Evolutionary conservation across 148 eudicot species (phyloP).

Genomic region (Simmondsia chinensis): DNA sequence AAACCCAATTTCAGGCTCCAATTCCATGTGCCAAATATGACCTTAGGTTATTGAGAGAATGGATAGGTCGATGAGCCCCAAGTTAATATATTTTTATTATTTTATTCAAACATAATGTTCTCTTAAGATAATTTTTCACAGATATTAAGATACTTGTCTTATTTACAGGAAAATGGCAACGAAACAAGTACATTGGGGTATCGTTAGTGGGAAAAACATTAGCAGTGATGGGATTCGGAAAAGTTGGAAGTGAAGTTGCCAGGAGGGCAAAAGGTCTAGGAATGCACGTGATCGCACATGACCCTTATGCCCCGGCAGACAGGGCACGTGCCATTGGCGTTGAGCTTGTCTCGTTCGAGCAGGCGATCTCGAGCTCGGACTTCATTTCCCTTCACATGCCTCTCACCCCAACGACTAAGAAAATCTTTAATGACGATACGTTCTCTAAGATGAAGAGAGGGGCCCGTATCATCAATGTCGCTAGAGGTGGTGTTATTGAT

Average conservation of each 20-base stretch:
- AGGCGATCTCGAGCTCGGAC: constrained; percentile 65
- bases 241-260: constrained; percentile 91
- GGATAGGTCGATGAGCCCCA: too few species aligned
- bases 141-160: neutral
- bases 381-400: constrained; percentile 95
- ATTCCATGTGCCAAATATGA: too few species aligned
- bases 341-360: constrained; percentile 73
- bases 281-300: constrained; percentile 80
- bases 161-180: constrained; percentile 72
- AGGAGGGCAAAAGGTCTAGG: constrained; percentile 92
- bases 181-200: constrained; percentile 79
- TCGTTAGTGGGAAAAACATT: constrained; percentile 83
- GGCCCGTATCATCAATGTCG: constrained; percentile 74
- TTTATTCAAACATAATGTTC: neutral
- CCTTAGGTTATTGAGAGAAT: too few species aligned
- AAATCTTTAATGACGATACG: constrained; percentile 63
- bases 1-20: neutral
- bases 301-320: constrained; percentile 90
- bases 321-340: constrained; percentile 84
- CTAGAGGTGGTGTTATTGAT: constrained; percentile 90
- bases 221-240: constrained; percentile 87
- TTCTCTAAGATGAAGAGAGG: constrained; percentile 92
- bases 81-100: neutral
- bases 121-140: neutral
- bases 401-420: constrained; percentile 65